These are phyloP conservation scores for Medakamo hakoo DNA, from an alignment of 139 green algal genomes.

Conservation along the genomic window DNA sequence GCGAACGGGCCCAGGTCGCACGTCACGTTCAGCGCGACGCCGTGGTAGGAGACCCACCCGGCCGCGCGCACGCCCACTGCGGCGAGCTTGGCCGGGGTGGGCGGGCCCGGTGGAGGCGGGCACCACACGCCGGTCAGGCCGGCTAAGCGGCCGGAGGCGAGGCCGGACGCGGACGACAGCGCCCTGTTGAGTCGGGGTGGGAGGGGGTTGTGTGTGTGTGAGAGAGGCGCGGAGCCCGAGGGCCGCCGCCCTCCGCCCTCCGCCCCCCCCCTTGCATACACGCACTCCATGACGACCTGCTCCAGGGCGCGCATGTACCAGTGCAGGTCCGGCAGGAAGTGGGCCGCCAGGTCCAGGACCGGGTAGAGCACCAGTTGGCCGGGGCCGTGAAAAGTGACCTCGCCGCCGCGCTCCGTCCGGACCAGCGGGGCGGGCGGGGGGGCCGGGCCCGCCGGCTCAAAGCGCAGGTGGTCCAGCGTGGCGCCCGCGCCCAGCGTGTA, in stretches of 20 bases:
- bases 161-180: too few relatives aligned
- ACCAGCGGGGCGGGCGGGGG: conserved; percentile 31
- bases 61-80: conserved; percentile 52
- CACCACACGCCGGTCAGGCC: conserved; percentile 68
- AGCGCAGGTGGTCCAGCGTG: conserved; percentile 35
- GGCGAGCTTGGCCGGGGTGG: conserved; percentile 41
- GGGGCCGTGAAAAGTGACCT: conserved; percentile 63
- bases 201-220: too few relatives aligned
- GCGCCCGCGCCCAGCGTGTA: conserved; percentile 52
- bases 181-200: too few relatives aligned
- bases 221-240: too few relatives aligned
- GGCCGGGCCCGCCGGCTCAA: conserved; percentile 38
- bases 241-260: too few relatives aligned
- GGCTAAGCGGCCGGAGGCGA: conserved; percentile 15
- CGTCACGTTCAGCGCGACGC: conserved; percentile 56
- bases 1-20: conserved; percentile 39
- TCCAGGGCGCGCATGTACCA: conserved; percentile 55
- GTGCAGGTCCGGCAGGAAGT: conserved; percentile 45
- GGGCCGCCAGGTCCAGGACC: conserved; percentile 41
- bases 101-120: too few relatives aligned
- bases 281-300: conserved; percentile 30
- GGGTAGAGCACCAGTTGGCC: conserved; percentile 67
- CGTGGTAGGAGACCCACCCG: conserved; percentile 64
- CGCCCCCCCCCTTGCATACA: too few relatives aligned
- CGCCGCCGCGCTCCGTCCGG: conserved; percentile 51